Conservation (phyloP, 306 rosid genomes). For the Senna siamea region DNA sequence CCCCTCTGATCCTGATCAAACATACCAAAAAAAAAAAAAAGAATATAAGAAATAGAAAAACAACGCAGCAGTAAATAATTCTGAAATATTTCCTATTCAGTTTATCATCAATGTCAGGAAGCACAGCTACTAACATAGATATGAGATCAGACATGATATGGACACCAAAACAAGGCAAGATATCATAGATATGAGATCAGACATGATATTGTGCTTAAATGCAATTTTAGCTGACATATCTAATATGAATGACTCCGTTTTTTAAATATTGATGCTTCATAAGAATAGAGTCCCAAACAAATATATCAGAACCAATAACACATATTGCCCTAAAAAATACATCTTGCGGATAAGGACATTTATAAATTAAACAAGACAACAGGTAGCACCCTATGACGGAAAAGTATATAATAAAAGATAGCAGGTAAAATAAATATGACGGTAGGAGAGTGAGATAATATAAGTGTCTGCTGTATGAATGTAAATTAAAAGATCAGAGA, state of each 20-base stretch:
- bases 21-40: not conserved
- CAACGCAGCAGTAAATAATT: not conserved
- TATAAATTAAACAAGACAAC: not conserved
- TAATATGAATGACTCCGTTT: too few relatives aligned
- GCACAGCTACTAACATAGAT: too few relatives aligned
- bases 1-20: slow-evolving; percentile 86
- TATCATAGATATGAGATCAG: too few relatives aligned
- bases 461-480: too few relatives aligned
- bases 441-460: too few relatives aligned
- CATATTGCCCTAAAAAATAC: not conserved
- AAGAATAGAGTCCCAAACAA: not conserved
- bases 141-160: too few relatives aligned
- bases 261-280: too few relatives aligned
- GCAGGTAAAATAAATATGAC: not conserved
- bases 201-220: too few relatives aligned
- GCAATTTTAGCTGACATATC: too few relatives aligned
- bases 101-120: not conserved
- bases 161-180: too few relatives aligned
- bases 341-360: not conserved
- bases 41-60: too few relatives aligned
- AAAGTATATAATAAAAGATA: not conserved
- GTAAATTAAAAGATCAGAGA: not conserved
- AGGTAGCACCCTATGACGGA: not conserved
- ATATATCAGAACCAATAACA: slow-evolving; percentile 4
- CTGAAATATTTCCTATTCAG: not conserved